Percentiles rank a stretch among this genome's conserved stretches.
phyloP scores from a whole-genome alignment of 192 early-diverging fungal genomes.

The Glomus cerebriforme region DNA sequence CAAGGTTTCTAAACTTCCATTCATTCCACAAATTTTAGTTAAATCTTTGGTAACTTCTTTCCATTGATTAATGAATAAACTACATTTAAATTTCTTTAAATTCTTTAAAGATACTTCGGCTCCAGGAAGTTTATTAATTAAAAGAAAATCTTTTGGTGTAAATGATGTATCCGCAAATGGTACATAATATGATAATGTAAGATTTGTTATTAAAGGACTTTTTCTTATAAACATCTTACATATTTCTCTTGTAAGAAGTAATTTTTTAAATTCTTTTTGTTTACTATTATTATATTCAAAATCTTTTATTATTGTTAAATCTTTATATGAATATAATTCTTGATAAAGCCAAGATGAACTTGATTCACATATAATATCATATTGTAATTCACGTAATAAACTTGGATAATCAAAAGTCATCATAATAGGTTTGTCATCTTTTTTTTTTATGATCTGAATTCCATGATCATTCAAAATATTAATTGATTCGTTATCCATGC shows the following conservation, averaged over 20 bases:
- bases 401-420: background rate
- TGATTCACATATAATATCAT: background rate
- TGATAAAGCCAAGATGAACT: background rate
- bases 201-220: background rate
- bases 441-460: background rate
- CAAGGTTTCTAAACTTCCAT: background rate
- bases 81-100: conserved; percentile 5
- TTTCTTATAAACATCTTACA: background rate
- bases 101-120: background rate
- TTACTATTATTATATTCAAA: background rate
- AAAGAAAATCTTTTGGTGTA: background rate
- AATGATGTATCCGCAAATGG: background rate
- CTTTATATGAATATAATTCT: background rate
- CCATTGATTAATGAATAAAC: conserved; percentile 1
- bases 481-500: background rate
- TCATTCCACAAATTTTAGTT: conserved; percentile 3
- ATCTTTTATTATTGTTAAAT: background rate
- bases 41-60: background rate
- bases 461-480: background rate
- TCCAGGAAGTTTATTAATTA: background rate
- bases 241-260: background rate
- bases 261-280: background rate
- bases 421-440: too few species aligned
- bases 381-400: background rate
- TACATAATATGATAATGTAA: conserved; percentile 2